Evolutionary conservation across 2,329 filamentous ascomycete genomes (phyloP).

Genomic region (Cladosporium halotolerans): DNA sequence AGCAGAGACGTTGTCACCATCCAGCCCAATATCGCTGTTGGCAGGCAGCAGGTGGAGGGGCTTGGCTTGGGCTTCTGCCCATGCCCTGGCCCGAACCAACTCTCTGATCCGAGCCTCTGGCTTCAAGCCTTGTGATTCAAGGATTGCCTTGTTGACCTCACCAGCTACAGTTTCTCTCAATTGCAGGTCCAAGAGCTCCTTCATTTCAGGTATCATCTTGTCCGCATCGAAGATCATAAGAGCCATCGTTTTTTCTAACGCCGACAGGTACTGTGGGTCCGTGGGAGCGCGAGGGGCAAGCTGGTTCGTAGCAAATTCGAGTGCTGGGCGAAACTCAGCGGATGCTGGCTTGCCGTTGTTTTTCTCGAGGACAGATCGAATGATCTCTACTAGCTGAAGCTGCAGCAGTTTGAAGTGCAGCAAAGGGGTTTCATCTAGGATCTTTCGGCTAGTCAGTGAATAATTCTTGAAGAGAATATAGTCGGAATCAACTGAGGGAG

Average conservation of each 20-base stretch:
- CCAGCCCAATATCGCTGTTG: conserved; percentile 37
- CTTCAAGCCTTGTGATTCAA: conserved; percentile 64
- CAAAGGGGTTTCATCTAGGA: conserved; percentile 74
- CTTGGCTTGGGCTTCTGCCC: conserved; percentile 65
- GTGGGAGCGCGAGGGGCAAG: conserved; percentile 81
- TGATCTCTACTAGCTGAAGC: conserved; percentile 89
- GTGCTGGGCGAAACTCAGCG: conserved; percentile 73
- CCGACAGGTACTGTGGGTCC: conserved; percentile 72
- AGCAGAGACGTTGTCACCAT: conserved; percentile 18
- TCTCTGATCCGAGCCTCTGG: conserved; percentile 77
- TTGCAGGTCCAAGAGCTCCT: conserved; percentile 69
- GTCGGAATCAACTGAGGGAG: background rate
- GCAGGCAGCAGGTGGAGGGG: conserved; percentile 37
- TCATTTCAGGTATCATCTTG: conserved; percentile 67
- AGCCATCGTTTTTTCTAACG: conserved; percentile 88
- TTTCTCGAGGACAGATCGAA: conserved; percentile 55
- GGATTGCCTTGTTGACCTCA: conserved; percentile 81
- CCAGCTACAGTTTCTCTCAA: conserved; percentile 79
- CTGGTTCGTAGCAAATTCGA: conserved; percentile 82
- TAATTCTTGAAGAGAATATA: background rate
- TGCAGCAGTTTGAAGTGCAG: conserved; percentile 86
- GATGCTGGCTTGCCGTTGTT: conserved; percentile 51
- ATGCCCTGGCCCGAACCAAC: conserved; percentile 74
- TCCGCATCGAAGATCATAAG: conserved; percentile 83
- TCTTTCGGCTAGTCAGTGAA: conserved; percentile 48